Evolutionary conservation across 169 alveolate species (phyloP), one percentile per base, ranked within the genome.

Genomic region (Cryptosporidium xiaoi): DNA sequence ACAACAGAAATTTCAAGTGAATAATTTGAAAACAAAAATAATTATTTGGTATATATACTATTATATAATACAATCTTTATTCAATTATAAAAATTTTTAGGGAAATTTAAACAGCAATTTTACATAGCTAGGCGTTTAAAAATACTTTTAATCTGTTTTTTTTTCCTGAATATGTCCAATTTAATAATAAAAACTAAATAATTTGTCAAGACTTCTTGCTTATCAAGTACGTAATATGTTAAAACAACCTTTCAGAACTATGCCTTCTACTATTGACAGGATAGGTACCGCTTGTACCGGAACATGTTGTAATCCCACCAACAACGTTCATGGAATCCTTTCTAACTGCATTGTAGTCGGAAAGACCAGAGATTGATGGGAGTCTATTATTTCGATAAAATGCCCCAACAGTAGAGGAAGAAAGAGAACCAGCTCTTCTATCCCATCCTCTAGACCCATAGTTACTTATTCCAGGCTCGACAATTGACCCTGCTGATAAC

Each of bases 221-320:
- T 8, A 40, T 40, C 10, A 40, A 40, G 10, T 40, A 40, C 4
- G 48, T 40, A 40, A 40, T 8, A 8, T 6, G 10, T 40, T 40
- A 40, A 40, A 40, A 40, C 10, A 40, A 40, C 48, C 48, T 40
- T 77, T 77, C 87, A 24, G 51, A 18, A 27, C 87, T 77, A 16
- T 77, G 87, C 36, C 87, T 56, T 56, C 87, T 56, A 60, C 87
- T 77, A 40, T 77, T 77, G 16, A 68, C 77, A 40, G 87, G 87
- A 62, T 60, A 77, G 18, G 87, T 77, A 56, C 87, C 87, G 56
- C 87, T 77, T n/a, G 87, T 44, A 40, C 87, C 87, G 15, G 87
- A 77, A 62, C 87, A 77, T 40, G 87, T 77, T 16, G 87, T 60
- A 29, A 77, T 56, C 18, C 67, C 67, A 55, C 83, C 83, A 24